Evolutionary conservation across 441 rosid species (phyloP).

Genomic region (Erodium texanum): DNA sequence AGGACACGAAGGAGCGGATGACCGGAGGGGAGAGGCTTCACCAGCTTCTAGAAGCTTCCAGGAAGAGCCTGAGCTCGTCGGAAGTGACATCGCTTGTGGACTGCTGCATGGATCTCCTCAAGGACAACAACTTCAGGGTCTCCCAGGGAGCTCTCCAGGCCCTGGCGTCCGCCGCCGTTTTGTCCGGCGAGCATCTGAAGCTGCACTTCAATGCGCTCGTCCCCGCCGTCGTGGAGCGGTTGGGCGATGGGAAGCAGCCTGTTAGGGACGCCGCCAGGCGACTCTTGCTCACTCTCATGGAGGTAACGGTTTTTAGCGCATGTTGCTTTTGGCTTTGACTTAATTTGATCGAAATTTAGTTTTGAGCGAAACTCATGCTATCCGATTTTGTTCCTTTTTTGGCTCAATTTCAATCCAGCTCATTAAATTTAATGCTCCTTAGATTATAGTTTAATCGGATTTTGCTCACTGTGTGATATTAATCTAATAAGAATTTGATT

Average conservation of each 20-base stretch:
- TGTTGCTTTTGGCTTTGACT: neutral
- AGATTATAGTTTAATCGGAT: neutral
- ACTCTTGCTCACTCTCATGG: constrained; percentile 89
- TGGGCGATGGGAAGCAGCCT: constrained; percentile 91
- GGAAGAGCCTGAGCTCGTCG: constrained; percentile 61
- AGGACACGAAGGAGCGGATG: constrained; percentile 98
- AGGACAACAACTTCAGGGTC: constrained; percentile 84
- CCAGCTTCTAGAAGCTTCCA: constrained; percentile 80
- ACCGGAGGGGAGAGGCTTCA: constrained; percentile 92
- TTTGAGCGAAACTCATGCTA: neutral
- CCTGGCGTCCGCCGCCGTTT: constrained; percentile 95
- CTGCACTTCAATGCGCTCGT: constrained; percentile 92
- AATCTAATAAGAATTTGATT: neutral
- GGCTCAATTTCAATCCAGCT: neutral
- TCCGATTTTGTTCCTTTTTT: neutral
- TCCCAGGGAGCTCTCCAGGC: constrained; percentile 94
- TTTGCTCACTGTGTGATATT: neutral
- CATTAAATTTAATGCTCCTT: neutral
- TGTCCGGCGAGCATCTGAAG: constrained; percentile 94
- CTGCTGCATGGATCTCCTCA: constrained; percentile 91
- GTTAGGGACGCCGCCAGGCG: constrained; percentile 95
- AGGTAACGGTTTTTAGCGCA: constrained; percentile 34
- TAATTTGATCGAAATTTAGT: neutral
- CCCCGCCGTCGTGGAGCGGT: constrained; percentile 89
- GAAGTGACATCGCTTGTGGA: constrained; percentile 82